A percentile compares a stretch with the other conserved stretches of the same genome.
These are phyloP conservation scores for Malassezia sp. DNA, from an alignment of 1,284 basidiomycete genomes.

Conservation along the genomic window DNA sequence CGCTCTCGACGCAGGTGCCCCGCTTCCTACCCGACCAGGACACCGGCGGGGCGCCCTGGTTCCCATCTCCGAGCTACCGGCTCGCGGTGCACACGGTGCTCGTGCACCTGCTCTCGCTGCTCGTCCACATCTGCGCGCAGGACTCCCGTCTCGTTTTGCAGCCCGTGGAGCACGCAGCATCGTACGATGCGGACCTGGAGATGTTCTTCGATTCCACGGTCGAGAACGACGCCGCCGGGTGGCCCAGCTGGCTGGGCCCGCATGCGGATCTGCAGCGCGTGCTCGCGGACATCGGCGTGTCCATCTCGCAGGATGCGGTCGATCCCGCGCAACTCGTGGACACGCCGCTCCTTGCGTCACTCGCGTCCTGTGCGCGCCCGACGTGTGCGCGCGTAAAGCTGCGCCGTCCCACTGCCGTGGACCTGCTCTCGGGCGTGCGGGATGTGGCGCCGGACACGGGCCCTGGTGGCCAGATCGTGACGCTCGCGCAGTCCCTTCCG, in stretches of 20 bases:
- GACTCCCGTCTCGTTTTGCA: conserved; percentile 7
- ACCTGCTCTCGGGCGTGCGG: conserved; percentile 10
- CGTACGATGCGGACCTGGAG: conserved; percentile 4
- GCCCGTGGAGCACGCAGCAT: neutral
- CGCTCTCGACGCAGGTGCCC: neutral
- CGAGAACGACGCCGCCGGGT: conserved; percentile 1
- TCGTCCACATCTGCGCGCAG: conserved; percentile 7
- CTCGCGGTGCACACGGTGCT: conserved; percentile 10
- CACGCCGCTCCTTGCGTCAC: neutral
- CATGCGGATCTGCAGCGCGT: conserved; percentile 12
- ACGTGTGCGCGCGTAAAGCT: conserved; percentile 5
- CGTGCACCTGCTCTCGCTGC: conserved; percentile 12
- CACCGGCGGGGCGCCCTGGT: conserved; percentile 1
- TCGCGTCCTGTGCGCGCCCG: neutral
- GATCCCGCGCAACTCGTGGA: neutral
- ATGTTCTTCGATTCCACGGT: conserved; percentile 10
- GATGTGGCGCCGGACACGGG: neutral
- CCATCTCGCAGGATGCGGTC: neutral
- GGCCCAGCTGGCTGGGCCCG: conserved; percentile 16
- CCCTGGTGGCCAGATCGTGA: neutral
- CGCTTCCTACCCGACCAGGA: neutral
- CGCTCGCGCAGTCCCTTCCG: neutral
- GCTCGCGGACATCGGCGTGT: conserved; percentile 12
- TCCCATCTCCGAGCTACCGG: conserved; percentile 5
- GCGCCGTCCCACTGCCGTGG: conserved; percentile 3